A percentile compares a stretch with the other conserved stretches of the same genome.
These are phyloP conservation scores for Vachellia collinsii DNA, from an alignment of 306 rosid species.

Conservation along the genomic window DNA sequence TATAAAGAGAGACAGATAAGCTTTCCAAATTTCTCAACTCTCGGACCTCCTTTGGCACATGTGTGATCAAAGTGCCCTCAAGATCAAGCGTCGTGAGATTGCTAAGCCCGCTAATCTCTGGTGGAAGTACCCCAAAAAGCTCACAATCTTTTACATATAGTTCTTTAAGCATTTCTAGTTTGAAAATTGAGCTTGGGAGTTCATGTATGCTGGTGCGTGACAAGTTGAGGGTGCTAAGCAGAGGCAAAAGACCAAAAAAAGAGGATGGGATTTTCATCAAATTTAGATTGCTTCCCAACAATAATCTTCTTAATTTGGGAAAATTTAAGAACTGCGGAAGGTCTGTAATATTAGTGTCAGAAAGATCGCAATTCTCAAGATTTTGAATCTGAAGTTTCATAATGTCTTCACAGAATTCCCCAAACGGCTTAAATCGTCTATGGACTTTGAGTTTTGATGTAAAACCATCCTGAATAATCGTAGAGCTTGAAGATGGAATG, in stretches of 20 bases:
- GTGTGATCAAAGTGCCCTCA: background rate
- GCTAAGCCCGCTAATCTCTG: background rate
- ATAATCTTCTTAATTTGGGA: background rate
- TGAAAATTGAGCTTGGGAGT: background rate
- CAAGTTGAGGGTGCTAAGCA: background rate
- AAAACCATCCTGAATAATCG: too few species aligned
- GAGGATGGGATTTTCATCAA: conserved; percentile 1
- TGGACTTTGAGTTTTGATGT: too few species aligned
- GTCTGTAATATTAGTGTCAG: background rate
- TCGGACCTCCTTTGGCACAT: background rate
- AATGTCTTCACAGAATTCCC: background rate
- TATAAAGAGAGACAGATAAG: background rate
- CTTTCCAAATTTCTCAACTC: background rate
- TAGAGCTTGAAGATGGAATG: too few species aligned
- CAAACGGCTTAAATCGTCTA: too few species aligned
- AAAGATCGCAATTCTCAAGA: background rate
- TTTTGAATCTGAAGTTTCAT: background rate
- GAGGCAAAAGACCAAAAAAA: background rate
- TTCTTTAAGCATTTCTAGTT: background rate
- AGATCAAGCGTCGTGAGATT: background rate
- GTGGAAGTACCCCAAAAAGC: background rate
- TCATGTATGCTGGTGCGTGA: background rate
- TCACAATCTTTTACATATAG: background rate
- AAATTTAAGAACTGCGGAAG: background rate
- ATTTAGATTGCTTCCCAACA: background rate